Base-by-base conservation (phyloP, 768 basidiomycete species). In the Sporobolomyces phaffii region DNA sequence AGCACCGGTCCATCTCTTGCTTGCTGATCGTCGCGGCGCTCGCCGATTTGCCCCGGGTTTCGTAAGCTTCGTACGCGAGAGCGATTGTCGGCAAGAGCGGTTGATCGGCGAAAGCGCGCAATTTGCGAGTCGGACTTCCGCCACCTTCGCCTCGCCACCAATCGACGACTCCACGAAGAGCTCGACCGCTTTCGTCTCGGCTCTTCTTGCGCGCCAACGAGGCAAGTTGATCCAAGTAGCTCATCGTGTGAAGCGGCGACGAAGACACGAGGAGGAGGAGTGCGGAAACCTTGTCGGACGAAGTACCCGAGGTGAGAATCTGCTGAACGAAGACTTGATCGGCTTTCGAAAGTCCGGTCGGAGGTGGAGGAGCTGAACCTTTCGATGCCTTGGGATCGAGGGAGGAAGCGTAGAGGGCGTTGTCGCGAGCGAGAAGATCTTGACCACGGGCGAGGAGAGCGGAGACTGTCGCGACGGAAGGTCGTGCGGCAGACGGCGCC, bases 111-210 rank as follows among this genome's bases (percentile, higher is more conserved):
- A 72, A 67, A 17, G 64, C 58, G 89, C 83, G 90, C 29, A 97
- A 82, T 76, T 98, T 98, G 49, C 70, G 58, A 7, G n/a, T 47
- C 11, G 70, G 70, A 28, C 53, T 53, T 11, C 65, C 70, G 67
- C 90, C 81, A 64, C 83, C 81, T 0, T 91, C 90, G 36, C 91
- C 92, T 50, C 88, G 84, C 91, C 92, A 96, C 92, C 94, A 97
- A 83, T 98, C 94, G 36, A 90, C 86, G 64, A 99, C 82, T 68
- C 92, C 94, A 47, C 93, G 82, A 60, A 94, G 76, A 4, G 93
- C 92, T 70, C 93, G 91, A 48, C 96, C 77, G 72, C 88, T 86
- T 80, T 97, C 93, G 56, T 92, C 92, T n/a, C 93, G 82, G 5
- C 90, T 90, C 44, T 90, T 91, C 73, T 75, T 75, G 56, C 62